Base-by-base conservation (phyloP, 352 stramenopile genomes). In the Globisporangium splendens region DNA sequence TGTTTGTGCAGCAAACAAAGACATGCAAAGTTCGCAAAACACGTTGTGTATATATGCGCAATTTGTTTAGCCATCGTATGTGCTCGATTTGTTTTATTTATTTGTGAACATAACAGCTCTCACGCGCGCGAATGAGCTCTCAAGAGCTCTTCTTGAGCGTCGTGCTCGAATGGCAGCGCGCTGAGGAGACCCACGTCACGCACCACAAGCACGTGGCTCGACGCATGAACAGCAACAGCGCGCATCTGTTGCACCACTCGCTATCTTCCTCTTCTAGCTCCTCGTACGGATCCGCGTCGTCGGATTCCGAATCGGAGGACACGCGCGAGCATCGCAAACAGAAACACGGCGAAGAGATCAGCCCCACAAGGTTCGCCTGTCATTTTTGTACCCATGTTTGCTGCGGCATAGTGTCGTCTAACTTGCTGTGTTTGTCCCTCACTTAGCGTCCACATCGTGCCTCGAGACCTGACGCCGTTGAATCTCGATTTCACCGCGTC, bases 101-200 rank as follows among this genome's bases (percentile, higher is more conserved):
- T 54, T 13, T 44, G 39, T 18, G 39, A 18, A n/a, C 22, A 8
- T 15, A 61, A 18, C 54, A 78, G 70, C 63, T 72, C 24, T 72
- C 66, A 14, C 73, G 71, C 28, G 73, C 75, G 18, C 68, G 66
- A 0, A 57, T 86, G 53, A 86, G 66, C 67, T 88, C 78, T 15
- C 80, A 93, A 42, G 80, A 91, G 58, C 75, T 93, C n/a, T 93
- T 92, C 61, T 63, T 93, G 39, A 89, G 79, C 59, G 83, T 91
- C 47, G 80, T 93, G 52, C 73, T 91, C 56, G 79, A 91, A 66
- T 93, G 83, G 80, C 80, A 93, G 60, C 64, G 68, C n/a, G 60
- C 67, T 2, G 52, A 56, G 21, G 46, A 59, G 49, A 44, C 21
- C 21, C 22, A 33, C 21, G n/a, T 33, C 48, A 22, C 12, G 4